Percentiles rank a stretch among this genome's conserved stretches.
Conservation (phyloP, 805 yeast species). For the Nakazawaea ernobii region DNA sequence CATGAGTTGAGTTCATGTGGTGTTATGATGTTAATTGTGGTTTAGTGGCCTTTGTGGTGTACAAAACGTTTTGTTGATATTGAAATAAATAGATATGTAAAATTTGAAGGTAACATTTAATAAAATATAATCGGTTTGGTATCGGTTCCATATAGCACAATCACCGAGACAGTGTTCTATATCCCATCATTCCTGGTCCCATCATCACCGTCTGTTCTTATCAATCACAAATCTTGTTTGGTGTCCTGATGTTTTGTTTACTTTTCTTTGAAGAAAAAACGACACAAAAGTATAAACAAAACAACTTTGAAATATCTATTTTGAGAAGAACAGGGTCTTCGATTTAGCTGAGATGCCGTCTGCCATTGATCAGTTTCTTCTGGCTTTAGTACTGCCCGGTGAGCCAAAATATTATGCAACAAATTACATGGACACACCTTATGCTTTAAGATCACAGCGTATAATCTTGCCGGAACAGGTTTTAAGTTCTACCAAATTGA, state of each 20-base stretch:
- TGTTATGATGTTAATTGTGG: not conserved
- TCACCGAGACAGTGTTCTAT: too few species aligned
- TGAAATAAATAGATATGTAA: too few species aligned
- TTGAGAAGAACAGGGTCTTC: not conserved
- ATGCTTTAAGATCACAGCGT: slow-evolving; percentile 6
- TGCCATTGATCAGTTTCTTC: not conserved
- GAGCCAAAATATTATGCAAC: slow-evolving; percentile 3
- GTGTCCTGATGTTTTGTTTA: too few species aligned
- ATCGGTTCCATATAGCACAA: too few species aligned
- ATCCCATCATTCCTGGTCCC: too few species aligned
- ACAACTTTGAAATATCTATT: not conserved
- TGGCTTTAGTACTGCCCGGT: slow-evolving; percentile 4
- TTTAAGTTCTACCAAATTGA: not conserved
- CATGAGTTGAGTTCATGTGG: not conserved
- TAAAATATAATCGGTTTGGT: too few species aligned
- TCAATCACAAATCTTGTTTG: too few species aligned
- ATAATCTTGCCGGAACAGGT: not conserved
- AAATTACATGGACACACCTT: slow-evolving; percentile 7
- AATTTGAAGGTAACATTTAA: too few species aligned
- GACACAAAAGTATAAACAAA: not conserved
- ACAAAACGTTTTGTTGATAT: too few species aligned
- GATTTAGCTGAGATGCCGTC: not conserved
- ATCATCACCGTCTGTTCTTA: too few species aligned
- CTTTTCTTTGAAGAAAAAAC: not conserved
- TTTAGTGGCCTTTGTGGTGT: too few species aligned